A percentile compares a stretch with the other conserved stretches of the same genome.
These are phyloP conservation scores for Aspergillus ochraceus DNA, from an alignment of 2,329 filamentous ascomycete species.

Conservation along the genomic window DNA sequence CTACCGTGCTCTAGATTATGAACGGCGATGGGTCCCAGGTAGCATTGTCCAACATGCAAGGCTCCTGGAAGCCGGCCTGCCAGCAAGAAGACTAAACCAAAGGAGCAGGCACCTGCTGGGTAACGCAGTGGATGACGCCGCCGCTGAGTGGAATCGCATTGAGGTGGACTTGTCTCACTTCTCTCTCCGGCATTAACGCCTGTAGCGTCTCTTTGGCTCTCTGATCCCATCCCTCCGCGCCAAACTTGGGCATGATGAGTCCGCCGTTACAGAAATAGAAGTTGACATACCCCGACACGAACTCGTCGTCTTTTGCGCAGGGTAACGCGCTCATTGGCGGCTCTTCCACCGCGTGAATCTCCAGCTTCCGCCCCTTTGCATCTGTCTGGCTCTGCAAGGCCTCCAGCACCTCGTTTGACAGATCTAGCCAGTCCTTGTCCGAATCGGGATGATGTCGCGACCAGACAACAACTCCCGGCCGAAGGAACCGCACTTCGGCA, in stretches of 20 bases:
- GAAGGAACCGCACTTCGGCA: conserved; percentile 27
- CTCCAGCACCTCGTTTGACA: conserved; percentile 20
- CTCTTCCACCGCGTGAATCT: conserved; percentile 25
- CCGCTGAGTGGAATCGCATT: conserved; percentile 27
- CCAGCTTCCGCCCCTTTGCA: conserved; percentile 23
- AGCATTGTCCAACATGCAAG: no score
- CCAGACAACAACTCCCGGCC: conserved; percentile 25
- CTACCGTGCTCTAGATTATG: no score
- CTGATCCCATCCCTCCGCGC: conserved; percentile 20
- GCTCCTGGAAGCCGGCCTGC: no score
- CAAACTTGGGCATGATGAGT: conserved; percentile 30
- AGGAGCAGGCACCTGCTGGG: conserved; percentile 23
- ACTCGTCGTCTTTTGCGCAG: conserved; percentile 13
- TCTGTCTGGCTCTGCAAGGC: conserved; percentile 19
- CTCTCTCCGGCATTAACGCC: conserved; percentile 21
- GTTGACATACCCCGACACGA: conserved; percentile 28
- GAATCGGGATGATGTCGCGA: conserved; percentile 18
- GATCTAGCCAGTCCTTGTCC: conserved; percentile 15
- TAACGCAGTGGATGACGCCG: conserved; percentile 31
- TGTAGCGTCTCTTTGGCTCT: conserved; percentile 24
- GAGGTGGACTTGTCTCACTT: conserved; percentile 25
- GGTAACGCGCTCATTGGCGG: conserved; percentile 16
- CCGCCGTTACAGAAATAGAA: conserved; percentile 32
- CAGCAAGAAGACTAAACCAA: neutral
- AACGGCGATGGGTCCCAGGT: no score